Percentiles rank a stretch among this genome's conserved stretches.
phyloP scores from a whole-genome alignment of 495 filamentous ascomycete genomes.

The Aspergillus sclerotiicarbonarius region DNA sequence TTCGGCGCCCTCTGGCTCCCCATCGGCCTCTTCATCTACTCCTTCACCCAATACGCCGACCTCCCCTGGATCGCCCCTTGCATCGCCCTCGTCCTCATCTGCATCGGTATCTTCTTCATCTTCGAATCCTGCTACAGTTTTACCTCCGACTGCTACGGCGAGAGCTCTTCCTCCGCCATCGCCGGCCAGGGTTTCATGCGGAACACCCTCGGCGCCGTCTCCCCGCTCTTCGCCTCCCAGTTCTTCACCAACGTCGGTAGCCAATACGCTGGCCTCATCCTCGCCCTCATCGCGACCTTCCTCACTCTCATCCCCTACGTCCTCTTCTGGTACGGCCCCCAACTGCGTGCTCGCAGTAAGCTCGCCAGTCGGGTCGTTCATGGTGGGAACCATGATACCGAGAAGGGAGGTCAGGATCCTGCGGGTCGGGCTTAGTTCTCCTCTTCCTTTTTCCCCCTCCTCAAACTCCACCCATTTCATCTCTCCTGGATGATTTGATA shows the following conservation, averaged over 20 bases:
- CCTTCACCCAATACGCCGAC: slow-evolving; percentile 65
- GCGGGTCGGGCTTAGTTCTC: neutral
- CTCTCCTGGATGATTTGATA: neutral
- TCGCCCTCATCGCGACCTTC: slow-evolving; percentile 38
- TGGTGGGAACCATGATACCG: slow-evolving; percentile 52
- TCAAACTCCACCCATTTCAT: neutral
- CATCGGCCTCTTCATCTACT: slow-evolving; percentile 75
- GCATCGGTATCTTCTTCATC: slow-evolving; percentile 50
- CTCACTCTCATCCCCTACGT: slow-evolving; percentile 43
- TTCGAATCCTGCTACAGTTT: slow-evolving; percentile 46
- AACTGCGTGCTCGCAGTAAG: slow-evolving; percentile 35
- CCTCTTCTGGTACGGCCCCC: slow-evolving; percentile 41
- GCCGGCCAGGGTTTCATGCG: slow-evolving; percentile 51
- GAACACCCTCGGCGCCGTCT: slow-evolving; percentile 47
- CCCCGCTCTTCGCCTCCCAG: slow-evolving; percentile 48
- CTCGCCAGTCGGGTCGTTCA: slow-evolving; percentile 36
- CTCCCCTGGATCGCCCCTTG: slow-evolving; percentile 65
- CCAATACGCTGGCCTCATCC: slow-evolving; percentile 43
- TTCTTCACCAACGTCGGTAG: slow-evolving; percentile 48
- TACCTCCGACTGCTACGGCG: slow-evolving; percentile 45
- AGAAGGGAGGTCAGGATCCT: slow-evolving; percentile 36
- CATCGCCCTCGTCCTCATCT: slow-evolving; percentile 47
- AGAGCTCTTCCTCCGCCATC: slow-evolving; percentile 43
- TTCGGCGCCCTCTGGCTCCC: slow-evolving; percentile 68
- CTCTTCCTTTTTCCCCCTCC: too few species aligned